Evolutionary conservation across 495 filamentous ascomycete species (phyloP).

Genomic region (Talaromyces ruber): DNA sequence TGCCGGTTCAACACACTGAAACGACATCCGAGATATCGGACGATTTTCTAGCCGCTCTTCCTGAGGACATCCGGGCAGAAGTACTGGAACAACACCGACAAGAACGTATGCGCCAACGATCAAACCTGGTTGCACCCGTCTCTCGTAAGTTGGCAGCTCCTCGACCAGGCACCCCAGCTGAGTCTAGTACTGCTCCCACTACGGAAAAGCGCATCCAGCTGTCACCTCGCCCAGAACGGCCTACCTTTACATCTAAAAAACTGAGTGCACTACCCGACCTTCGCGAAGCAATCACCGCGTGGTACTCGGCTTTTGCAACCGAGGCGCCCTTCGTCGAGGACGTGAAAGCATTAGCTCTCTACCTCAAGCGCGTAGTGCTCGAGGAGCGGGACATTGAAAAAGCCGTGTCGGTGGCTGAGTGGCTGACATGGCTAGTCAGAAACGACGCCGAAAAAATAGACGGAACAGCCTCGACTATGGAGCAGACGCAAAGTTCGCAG

Average conservation of each 20-base stretch:
- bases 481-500: constrained; percentile 2
- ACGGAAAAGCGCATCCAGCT: constrained; percentile 36
- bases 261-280: constrained; percentile 49
- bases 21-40: constrained; percentile 45
- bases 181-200: constrained; percentile 8
- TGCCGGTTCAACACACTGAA: constrained; percentile 15
- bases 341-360: constrained; percentile 59
- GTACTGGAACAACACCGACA: constrained; percentile 64
- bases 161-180: constrained; percentile 10
- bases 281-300: constrained; percentile 52
- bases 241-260: constrained; percentile 57
- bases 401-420: constrained; percentile 55
- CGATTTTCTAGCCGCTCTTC: constrained; percentile 72
- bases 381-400: constrained; percentile 74
- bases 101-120: constrained; percentile 38
- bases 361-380: constrained; percentile 57
- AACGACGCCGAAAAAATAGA: constrained; percentile 26
- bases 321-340: constrained; percentile 72
- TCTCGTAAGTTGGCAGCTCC: not conserved
- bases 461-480: constrained; percentile 7
- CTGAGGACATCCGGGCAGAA: constrained; percentile 70
- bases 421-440: constrained; percentile 64
- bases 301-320: constrained; percentile 55
- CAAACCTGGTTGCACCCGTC: constrained; percentile 19
- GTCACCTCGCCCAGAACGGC: constrained; percentile 42